Base-by-base conservation (phyloP, 805 yeast species). In the Zygotorulaspora sp. region DNA sequence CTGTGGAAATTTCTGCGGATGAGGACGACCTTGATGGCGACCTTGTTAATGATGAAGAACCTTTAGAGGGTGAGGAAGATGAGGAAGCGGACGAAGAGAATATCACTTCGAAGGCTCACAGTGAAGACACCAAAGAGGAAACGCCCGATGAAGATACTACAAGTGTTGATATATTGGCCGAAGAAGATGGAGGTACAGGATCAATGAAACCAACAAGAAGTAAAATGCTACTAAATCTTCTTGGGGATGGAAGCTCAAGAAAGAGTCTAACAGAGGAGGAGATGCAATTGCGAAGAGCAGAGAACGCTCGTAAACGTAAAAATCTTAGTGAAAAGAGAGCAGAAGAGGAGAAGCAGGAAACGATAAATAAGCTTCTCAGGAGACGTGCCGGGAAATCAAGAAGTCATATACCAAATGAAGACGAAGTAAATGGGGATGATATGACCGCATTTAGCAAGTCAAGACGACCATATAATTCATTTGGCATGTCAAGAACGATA, bases 331-430 rank as follows among this genome's bases (percentile, higher is more conserved):
- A 81, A 52, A 81, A 82, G 63, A 78, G 82, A 47, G 65, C 86
- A 27, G 97, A 89, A 55, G 96, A 86, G 59, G 97, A 92, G 61
- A 92, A 92, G 58, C 76, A 80, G 55, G 97, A 90, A 47, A 89
- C 97, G 0, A 71, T 90, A 47, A 90, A 90, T 59, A 86, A 85
- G 58, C 67, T 90, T 47, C 68, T 90, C 47, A 81, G 85, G 62
- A 78, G 89, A 60, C 73, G 96, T 46, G 96, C 96, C 0, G 78
- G 77, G 32, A 83, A 83, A 56, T 75, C 78, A 1, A 67, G 83
- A 47, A 74, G 53, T 26, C 47, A 48, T 29, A 29, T 47, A 9
- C 38, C 48, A n/a, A 38, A 38, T 16, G 41, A 46, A 17, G 53
- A 46, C 7, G 41, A 47, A 11, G 50, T 46, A 14, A 48, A 40